Evolutionary conservation across 2,329 filamentous ascomycete species (phyloP), one percentile per base, ranked within the genome.

Genomic region (Paracamarosporium sp.): DNA sequence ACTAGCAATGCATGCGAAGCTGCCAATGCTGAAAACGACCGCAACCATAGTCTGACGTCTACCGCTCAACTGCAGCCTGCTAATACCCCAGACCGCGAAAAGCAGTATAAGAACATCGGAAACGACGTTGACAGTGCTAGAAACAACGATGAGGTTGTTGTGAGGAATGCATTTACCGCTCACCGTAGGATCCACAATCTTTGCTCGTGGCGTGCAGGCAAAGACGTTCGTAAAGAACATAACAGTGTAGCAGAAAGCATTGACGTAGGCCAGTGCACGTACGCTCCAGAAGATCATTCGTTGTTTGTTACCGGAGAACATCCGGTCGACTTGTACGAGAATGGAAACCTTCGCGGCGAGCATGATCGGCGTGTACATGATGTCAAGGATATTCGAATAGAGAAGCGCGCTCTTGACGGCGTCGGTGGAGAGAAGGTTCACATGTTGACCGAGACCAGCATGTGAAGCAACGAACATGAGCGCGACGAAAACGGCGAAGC

Each of bases 21-120:
- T 52, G 22, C 60, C 60, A 31, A 57, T 40, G 30, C 30, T 24
- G 47, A 60, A 54, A 3, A 60, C 48, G 13, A 57, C 25, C 13
- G 47, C 31, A 4, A 57, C 50, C 28, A 56, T 35, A 12, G 41
- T 52, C 45, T 57, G 30, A 43, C 54, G 50, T 27, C 31, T 60
- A 1, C 38, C 33, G 5, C 45, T 53, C 41, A 60, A 33, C n/a
- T 54, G 57, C 33, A 60, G 25, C 20, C 45, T 53, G 41, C 53
- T 53, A 8, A 60, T 51, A 7, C 53, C 57, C 53, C 41, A 56
- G 4, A 59, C 52, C 2, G 57, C 48, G 24, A 59, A 48, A 28
- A 59, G 20, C 22, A 71, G 59, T 20, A 70, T 64, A 3, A 63
- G 35, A 20, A 67, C 11, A 54, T 71, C 66, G 11, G 65, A 62